Base-by-base conservation (phyloP, 1,139 yeast genomes). In the Eremothecium gossypii region DNA sequence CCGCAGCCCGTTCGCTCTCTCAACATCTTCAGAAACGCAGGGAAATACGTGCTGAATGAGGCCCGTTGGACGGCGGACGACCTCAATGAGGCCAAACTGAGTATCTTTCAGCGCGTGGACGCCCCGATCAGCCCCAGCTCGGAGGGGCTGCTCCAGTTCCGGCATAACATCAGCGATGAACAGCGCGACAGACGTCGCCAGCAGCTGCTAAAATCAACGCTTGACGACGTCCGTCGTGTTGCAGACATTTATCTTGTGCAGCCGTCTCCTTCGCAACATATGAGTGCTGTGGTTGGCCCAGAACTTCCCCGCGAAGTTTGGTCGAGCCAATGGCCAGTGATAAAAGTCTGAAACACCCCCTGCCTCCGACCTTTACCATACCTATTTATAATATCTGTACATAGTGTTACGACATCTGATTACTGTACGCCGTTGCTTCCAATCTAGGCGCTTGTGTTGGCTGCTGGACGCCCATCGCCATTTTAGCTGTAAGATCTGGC, bases 101-200 rank as follows among this genome's bases (percentile, higher is more conserved):
- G 94, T 8, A 77, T 91, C 33, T 91, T 91, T 76, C 98, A 91
- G 64, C 76, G 83, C 43, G 69, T 93, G 10, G 98, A 91, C 65
- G 87, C 96, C 1, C 98, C 98, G 8, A 71, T 77, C 38, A 82
- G 89, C 57, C 80, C 87, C 14, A 74, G 85, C 39, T 72, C 77
- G 36, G 96, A 91, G 61, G 95, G 96, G 14, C 67, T 76, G 48
- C 62, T 74, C 20, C 65, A 70, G 33, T 85, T 87, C 62, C 68
- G 75, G 41, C 77, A 79, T 49, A 86, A 83, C 0, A 72, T 91
- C 36, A 77, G 82, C 29, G 87, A 84, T 53, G 87, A 82, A 33
- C 73, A 83, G 80, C 76, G 82, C 57, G 96, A 89, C 61, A 68
- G 68, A 45, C 75, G 95, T 61, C 78, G 98, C 64, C 82, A 79